Evolutionary conservation across 2,329 filamentous ascomycete genomes (phyloP), one percentile per base, ranked within the genome.

Genomic region (Fusarium continuum): DNA sequence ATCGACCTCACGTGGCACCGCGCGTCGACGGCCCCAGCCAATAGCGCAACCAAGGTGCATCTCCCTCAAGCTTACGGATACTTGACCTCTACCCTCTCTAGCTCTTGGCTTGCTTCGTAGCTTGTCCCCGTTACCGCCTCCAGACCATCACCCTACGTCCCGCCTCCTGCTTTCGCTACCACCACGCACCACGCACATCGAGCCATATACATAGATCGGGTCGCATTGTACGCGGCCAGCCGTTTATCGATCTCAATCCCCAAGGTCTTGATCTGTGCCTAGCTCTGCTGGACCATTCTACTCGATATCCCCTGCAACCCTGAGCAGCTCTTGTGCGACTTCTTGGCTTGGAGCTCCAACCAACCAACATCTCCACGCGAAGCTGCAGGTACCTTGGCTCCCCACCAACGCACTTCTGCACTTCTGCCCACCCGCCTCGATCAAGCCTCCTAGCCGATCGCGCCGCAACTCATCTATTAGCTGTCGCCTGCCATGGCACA

Each of bases 401-500:
- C 44, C 45, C 43, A 41, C 39, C 49, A 39, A 53, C 47, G 29
- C 32, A 54, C 39, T 54, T 55, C 41, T 44, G n/a, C n/a, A n/a
- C 59, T 55, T 53, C 45, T 39, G n/a, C n/a, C n/a, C 25, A 57
- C 59, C 38, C 47, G 43, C 41, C 52, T 62, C 43, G 59, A 70
- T 32, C 49, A 43, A 59, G 54, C 41, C 53, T 41, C 41, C 23
- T 39, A 34, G 22, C 26, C 34, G 43, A 36, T 55, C 45, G 41
- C 51, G 39, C 40, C 44, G 25, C 17, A 46, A 32, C 29, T 45
- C 26, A 28, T 14, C 31, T 32, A 17, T 28, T 45, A 19, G 38
- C 36, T 45, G 50, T 65, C 62, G 63, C 65, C 63, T 71, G 70
- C 57, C 70, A 93, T 92, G 89, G 85, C 91, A 76, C 91, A 96